These are phyloP conservation scores for Cyberlindnera mrakii DNA, from an alignment of 805 yeast species.

Conservation along the genomic window DNA sequence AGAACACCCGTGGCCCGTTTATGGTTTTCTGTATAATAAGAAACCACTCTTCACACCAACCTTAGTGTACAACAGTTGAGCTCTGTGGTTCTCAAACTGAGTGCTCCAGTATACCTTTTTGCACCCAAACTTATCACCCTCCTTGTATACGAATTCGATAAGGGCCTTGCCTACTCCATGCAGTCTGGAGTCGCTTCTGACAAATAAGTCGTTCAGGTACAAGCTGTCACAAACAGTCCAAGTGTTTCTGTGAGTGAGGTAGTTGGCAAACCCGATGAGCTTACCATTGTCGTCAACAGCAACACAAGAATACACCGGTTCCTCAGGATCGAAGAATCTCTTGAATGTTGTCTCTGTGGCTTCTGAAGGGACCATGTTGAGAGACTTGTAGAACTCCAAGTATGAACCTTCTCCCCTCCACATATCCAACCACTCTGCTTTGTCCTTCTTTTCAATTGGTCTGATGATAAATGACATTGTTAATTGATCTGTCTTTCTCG, in stretches of 20 bases:
- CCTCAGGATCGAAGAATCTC: constrained; percentile 1
- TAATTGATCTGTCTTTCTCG: background rate
- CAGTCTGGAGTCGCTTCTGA: constrained; percentile 1
- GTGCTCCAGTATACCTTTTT: constrained; percentile 1
- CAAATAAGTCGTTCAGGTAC: constrained; percentile 2
- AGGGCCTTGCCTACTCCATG: constrained; percentile 1
- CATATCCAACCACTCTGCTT: constrained; percentile 2
- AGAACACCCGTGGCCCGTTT: background rate
- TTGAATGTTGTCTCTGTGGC: background rate
- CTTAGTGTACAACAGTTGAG: constrained; percentile 1
- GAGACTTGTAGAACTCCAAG: constrained; percentile 1
- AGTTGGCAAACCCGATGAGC: constrained; percentile 1
- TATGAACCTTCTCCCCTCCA: constrained; percentile 1
- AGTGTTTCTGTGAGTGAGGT: constrained; percentile 2
- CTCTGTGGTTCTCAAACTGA: constrained; percentile 3
- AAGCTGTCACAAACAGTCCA: constrained; percentile 1
- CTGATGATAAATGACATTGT: background rate
- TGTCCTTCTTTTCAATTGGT: constrained; percentile 1
- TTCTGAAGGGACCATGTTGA: background rate
- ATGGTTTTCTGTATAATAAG: constrained; percentile 1
- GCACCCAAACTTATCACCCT: constrained; percentile 1
- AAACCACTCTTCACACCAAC: constrained; percentile 3
- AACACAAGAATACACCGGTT: constrained; percentile 1
- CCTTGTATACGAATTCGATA: constrained; percentile 1
- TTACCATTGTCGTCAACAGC: constrained; percentile 1